Base-by-base conservation (phyloP, 1,284 basidiomycete genomes). In the Ustilago xerochloae region DNA sequence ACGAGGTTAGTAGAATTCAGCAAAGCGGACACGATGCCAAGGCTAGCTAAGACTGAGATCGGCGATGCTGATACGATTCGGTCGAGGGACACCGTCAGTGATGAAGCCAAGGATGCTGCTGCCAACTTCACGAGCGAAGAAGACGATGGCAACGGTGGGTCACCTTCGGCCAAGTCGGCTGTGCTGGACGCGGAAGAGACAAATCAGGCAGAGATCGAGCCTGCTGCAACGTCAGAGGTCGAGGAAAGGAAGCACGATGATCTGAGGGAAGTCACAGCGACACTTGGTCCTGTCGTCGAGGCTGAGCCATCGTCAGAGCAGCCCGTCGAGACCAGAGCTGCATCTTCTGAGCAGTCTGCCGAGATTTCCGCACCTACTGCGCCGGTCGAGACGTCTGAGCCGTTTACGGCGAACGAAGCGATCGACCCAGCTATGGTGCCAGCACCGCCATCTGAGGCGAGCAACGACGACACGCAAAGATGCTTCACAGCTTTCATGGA, bases 1-100 rank as follows among this genome's bases (percentile, higher is more conserved):
- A 63, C 73, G 22, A 59, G 73, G 12, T n/a, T 75, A 43, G 56
- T 57, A 15, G 63, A 63, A 26, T 63, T 66, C 45, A 58, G 54
- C 24, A 47, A 56, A 51, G 41, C 38, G 2, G 59, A 71, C 13
- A 22, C 47, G 3, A 36, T 46, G 54, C 54, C 49, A 10, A 52
- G 62, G 10, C 38, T 47, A 15, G 62, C 61, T 3, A 50, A 22
- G 33, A 64, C 56, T 28, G 56, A 61, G 26, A 49, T 43, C 8
- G 64, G 51, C 6, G 63, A 65, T 36, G 49, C 32, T 3, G 51
- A 65, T 4, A 54, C 63, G 26, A 39, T 39, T 22, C 50, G 56
- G 6, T 65, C 63, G 15, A 48, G 36, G 15, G 38, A 51, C 43
- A 60, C 50, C 22, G 16, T 26, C n/a, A 57, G 53, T 47, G 47